Percentiles rank a stretch among this genome's conserved stretches.
Conservation (phyloP, 306 rosid genomes). For the Sphenostylis stenocarpa region DNA sequence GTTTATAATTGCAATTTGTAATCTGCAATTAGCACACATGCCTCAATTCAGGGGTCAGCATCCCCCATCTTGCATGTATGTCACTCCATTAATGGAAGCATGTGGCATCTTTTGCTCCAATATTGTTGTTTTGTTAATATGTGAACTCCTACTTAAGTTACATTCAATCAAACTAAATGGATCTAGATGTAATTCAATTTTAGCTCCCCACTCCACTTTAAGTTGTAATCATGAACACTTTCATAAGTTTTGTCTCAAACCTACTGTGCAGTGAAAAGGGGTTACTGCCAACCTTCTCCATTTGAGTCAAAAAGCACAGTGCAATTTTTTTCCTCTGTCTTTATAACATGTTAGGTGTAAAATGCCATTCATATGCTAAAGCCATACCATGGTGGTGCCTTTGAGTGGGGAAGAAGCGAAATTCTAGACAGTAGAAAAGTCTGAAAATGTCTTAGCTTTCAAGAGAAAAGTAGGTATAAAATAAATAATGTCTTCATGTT, state of each 20-base stretch:
- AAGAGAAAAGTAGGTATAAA: conserved; percentile 56
- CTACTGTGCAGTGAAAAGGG: conserved; percentile 27
- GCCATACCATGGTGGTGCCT: conserved; percentile 39
- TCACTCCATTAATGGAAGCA: conserved; percentile 21
- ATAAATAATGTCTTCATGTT: conserved; percentile 29
- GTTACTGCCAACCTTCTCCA: conserved; percentile 3
- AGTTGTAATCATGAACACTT: conserved; percentile 29
- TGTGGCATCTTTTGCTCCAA: conserved; percentile 21
- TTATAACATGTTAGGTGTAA: conserved; percentile 50
- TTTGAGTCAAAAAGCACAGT: conserved; percentile 17
- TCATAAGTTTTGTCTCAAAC: conserved; percentile 35
- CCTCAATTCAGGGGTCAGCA: conserved; percentile 34
- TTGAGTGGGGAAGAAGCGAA: conserved; percentile 74
- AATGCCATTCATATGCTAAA: conserved; percentile 42
- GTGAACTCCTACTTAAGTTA: conserved; percentile 17
- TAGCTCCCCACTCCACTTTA: conserved; percentile 16
- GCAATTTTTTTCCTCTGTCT: not conserved
- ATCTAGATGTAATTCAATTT: conserved; percentile 28
- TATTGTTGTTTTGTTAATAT: conserved; percentile 4
- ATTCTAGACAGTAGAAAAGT: conserved; percentile 38
- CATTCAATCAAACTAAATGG: not conserved
- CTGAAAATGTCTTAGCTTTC: conserved; percentile 61
- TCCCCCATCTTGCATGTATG: conserved; percentile 29
- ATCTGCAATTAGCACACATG: conserved; percentile 43
- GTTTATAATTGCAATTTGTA: conserved; percentile 36